Conservation (phyloP, 2,329 filamentous ascomycete species). For the Leptographium procerum region DNA sequence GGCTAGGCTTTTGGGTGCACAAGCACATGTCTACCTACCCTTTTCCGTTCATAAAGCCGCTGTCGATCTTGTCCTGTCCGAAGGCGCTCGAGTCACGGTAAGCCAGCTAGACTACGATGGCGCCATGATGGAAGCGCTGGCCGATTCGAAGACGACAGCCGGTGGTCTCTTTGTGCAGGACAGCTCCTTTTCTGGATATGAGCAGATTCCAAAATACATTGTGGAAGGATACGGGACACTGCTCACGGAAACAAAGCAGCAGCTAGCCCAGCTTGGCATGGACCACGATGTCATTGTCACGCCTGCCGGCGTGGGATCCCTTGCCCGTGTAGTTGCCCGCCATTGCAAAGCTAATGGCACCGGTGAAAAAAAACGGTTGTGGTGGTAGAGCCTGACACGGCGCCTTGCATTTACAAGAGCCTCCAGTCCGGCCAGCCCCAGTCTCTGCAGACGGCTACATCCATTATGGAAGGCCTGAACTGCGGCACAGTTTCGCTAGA, state of each 20-base stretch:
- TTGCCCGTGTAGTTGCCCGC: slow-evolving; percentile 56
- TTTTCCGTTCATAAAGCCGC: slow-evolving; percentile 42
- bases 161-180: too few relatives aligned
- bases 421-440: slow-evolving; percentile 35
- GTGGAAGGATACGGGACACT: too few relatives aligned
- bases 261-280: too few relatives aligned
- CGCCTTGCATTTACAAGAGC: slow-evolving; percentile 44
- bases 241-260: too few relatives aligned
- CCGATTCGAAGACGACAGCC: too few relatives aligned
- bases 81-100: too few relatives aligned
- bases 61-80: slow-evolving; percentile 40
- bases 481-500: slow-evolving; percentile 57
- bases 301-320: slow-evolving; percentile 62
- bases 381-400: slow-evolving; percentile 59
- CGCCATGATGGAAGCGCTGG: too few relatives aligned
- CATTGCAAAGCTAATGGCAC: slow-evolving; percentile 47
- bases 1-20: slow-evolving; percentile 31
- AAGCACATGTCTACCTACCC: slow-evolving; percentile 46
- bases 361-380: slow-evolving; percentile 31
- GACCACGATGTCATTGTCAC: too few relatives aligned
- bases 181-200: too few relatives aligned
- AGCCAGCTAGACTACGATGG: too few relatives aligned
- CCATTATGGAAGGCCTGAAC: slow-evolving; percentile 65
- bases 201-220: too few relatives aligned
- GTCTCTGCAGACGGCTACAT: slow-evolving; percentile 43